These are phyloP conservation scores for Monilinia vaccinii-corymbosi DNA, from an alignment of 2,329 filamentous ascomycete species.

Conservation along the genomic window DNA sequence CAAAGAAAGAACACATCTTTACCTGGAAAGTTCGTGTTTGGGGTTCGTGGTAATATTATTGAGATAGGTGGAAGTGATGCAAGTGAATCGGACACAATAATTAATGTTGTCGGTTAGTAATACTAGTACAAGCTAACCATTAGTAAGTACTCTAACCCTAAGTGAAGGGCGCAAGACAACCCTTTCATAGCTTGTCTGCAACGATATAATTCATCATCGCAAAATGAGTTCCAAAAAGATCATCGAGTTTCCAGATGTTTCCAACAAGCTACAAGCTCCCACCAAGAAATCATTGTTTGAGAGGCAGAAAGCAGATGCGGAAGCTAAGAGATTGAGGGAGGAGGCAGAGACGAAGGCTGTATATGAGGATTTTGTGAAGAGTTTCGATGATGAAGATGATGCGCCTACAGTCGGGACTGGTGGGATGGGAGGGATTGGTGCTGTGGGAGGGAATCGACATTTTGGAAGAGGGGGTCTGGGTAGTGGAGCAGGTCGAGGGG, in stretches of 20 bases:
- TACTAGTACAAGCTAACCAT: neutral
- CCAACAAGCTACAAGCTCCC: slow-evolving; percentile 69
- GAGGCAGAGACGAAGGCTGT: slow-evolving; percentile 81
- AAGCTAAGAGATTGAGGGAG: slow-evolving; percentile 78
- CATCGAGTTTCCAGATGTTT: slow-evolving; percentile 56
- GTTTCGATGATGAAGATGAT: slow-evolving; percentile 51
- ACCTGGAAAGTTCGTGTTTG: neutral
- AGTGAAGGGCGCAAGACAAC: neutral
- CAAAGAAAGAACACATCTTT: neutral
- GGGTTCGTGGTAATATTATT: neutral
- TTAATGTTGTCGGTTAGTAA: neutral
- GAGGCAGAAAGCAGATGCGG: slow-evolving; percentile 77
- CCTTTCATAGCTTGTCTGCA: neutral
- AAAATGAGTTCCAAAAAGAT: slow-evolving; percentile 24
- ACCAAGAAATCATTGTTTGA: slow-evolving; percentile 83
- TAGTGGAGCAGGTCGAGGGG: slow-evolving; percentile 26
- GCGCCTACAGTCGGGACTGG: slow-evolving; percentile 17
- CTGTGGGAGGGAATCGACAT: slow-evolving; percentile 23
- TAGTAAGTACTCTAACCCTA: neutral
- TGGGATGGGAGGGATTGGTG: slow-evolving; percentile 17
- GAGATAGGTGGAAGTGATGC: neutral
- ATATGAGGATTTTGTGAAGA: slow-evolving; percentile 81
- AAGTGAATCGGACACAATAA: neutral
- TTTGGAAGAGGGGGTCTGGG: slow-evolving; percentile 14
- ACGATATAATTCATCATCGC: neutral